These are phyloP conservation scores for Globisporangium cylindrosporum DNA, from an alignment of 352 stramenopile species.

Conservation along the genomic window DNA sequence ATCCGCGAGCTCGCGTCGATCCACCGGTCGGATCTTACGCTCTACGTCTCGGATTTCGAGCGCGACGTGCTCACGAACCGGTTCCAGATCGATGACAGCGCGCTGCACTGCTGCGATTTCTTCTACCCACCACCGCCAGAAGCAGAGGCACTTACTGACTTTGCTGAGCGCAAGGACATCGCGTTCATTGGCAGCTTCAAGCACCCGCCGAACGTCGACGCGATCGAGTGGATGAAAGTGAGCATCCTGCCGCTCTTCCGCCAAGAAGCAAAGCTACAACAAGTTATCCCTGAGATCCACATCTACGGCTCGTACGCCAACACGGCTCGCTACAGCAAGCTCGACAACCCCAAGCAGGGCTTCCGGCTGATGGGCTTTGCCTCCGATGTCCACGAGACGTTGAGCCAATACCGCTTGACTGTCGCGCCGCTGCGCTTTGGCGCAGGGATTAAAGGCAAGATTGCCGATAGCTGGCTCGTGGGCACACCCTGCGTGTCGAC, in stretches of 20 bases:
- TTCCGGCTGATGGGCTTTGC: slow-evolving; percentile 84
- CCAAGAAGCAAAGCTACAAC: slow-evolving; percentile 11
- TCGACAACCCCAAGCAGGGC: slow-evolving; percentile 44
- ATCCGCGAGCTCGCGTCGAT: slow-evolving; percentile 77
- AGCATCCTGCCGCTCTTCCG: slow-evolving; percentile 77
- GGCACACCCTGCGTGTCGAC: slow-evolving; percentile 90
- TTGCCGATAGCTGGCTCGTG: slow-evolving; percentile 90
- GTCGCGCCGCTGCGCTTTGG: slow-evolving; percentile 92
- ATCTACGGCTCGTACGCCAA: slow-evolving; percentile 85
- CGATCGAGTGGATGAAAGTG: slow-evolving; percentile 70
- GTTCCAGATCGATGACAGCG: slow-evolving; percentile 53
- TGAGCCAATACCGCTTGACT: slow-evolving; percentile 68
- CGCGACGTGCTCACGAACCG: slow-evolving; percentile 47
- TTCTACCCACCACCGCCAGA: slow-evolving; percentile 47
- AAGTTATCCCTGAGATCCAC: slow-evolving; percentile 54
- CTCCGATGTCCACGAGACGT: slow-evolving; percentile 61
- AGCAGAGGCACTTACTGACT: slow-evolving; percentile 19
- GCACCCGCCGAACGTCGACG: slow-evolving; percentile 91
- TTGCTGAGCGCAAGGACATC: slow-evolving; percentile 49
- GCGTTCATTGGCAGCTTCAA: slow-evolving; percentile 92
- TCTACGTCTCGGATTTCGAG: slow-evolving; percentile 73
- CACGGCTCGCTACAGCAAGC: slow-evolving; percentile 43
- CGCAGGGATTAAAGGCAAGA: slow-evolving; percentile 94
- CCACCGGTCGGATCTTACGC: slow-evolving; percentile 69
- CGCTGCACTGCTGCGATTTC: slow-evolving; percentile 63